Conservation (phyloP, 1,139 yeast genomes). For the Hanseniaspora gamundiae region DNA sequence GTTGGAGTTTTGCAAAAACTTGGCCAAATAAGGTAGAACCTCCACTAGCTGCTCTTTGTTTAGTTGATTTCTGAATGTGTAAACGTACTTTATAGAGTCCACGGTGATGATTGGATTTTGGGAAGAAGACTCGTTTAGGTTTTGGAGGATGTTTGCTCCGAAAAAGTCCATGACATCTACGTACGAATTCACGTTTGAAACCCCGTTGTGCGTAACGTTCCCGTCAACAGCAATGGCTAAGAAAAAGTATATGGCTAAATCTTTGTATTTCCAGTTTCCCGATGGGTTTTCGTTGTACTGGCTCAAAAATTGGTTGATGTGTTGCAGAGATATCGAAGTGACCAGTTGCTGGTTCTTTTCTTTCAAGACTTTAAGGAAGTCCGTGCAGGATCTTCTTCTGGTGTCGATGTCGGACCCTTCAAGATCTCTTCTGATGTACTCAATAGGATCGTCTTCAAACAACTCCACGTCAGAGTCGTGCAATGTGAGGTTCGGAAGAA, state of each 20-base stretch:
- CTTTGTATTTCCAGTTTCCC: constrained; percentile 70
- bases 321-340: constrained; percentile 66
- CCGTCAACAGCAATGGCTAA: constrained; percentile 89
- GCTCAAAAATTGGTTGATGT: constrained; percentile 55
- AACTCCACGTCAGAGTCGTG: constrained; percentile 82
- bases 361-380: constrained; percentile 76
- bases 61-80: constrained; percentile 83
- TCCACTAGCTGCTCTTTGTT: constrained; percentile 73
- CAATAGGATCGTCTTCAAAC: constrained; percentile 95
- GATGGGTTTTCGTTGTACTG: constrained; percentile 32
- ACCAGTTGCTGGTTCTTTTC: constrained; percentile 64
- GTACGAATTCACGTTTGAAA: constrained; percentile 71
- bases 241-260: constrained; percentile 75
- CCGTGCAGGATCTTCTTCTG: constrained; percentile 83
- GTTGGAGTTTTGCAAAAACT: constrained; percentile 47
- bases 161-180: constrained; percentile 85
- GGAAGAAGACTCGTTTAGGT: constrained; percentile 36
- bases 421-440: constrained; percentile 78
- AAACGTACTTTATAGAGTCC: constrained; percentile 86
- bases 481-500: constrained; percentile 77
- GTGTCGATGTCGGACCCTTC: constrained; percentile 94
- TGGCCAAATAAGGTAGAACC: constrained; percentile 69
- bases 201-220: constrained; percentile 71
- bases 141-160: constrained; percentile 67
- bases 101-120: constrained; percentile 66